A percentile compares a stretch with the other conserved stretches of the same genome.
Evolutionary conservation across 2,329 filamentous ascomycete genomes (phyloP).

Genomic region (Drechslerella coelobrocha): DNA sequence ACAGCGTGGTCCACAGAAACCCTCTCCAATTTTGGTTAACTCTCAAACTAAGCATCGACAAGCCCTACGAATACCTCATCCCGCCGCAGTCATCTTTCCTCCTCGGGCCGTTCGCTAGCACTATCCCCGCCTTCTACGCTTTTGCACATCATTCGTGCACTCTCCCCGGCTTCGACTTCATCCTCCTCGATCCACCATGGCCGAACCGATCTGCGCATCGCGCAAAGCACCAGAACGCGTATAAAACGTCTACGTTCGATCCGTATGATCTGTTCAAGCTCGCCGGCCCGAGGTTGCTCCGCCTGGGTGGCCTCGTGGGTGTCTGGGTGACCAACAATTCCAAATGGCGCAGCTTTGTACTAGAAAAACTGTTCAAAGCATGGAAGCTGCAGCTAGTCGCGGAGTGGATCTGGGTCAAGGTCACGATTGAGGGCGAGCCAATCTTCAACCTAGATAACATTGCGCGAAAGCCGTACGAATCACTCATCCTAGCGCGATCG

Average conservation of each 20-base stretch:
- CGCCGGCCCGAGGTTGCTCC: conserved; percentile 66
- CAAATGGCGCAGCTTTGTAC: conserved; percentile 63
- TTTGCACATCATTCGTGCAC: conserved; percentile 23
- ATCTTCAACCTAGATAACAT: conserved; percentile 67
- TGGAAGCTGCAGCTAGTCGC: conserved; percentile 72
- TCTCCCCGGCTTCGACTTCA: conserved; percentile 66
- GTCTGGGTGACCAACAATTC: conserved; percentile 81
- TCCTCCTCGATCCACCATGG: conserved; percentile 81
- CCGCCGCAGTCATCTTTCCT: conserved; percentile 53
- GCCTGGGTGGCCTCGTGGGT: conserved; percentile 67
- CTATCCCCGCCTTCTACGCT: conserved; percentile 31
- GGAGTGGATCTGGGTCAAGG: conserved; percentile 82
- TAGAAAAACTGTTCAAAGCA: conserved; percentile 69
- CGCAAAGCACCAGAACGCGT: conserved; percentile 62
- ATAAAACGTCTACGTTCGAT: conserved; percentile 59
- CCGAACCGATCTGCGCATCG: conserved; percentile 76
- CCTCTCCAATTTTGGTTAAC: conserved; percentile 32
- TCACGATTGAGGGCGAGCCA: conserved; percentile 70
- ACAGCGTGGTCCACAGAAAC: conserved; percentile 34
- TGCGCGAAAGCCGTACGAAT: conserved; percentile 80
- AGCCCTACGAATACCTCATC: conserved; percentile 45
- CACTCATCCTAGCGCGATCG: conserved; percentile 66
- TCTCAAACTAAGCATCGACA: conserved; percentile 28
- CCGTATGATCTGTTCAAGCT: conserved; percentile 64
- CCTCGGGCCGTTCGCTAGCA: conserved; percentile 49